Percentiles rank a stretch among this genome's conserved stretches.
These are phyloP conservation scores for Malus sieversii DNA, from an alignment of 306 rosid species.

Conservation along the genomic window DNA sequence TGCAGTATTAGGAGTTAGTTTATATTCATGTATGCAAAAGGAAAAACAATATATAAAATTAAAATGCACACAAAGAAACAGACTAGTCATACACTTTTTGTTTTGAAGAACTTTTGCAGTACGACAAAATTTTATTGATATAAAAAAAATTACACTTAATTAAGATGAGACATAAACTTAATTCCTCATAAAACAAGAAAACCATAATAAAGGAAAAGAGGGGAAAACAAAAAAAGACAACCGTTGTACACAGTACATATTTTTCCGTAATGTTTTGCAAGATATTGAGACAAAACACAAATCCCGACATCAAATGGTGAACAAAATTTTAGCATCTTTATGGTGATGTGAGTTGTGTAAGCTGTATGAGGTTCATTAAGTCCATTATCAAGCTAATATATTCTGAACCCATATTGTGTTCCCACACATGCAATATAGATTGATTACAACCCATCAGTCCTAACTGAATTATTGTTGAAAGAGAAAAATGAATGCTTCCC, in stretches of 20 bases:
- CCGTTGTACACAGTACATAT: background rate
- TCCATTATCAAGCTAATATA: constrained; percentile 23
- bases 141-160: too few species aligned
- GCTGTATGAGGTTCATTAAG: constrained; percentile 20
- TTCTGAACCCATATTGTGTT: constrained; percentile 40
- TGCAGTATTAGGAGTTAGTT: too few species aligned
- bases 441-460: constrained; percentile 37
- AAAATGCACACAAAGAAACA: background rate
- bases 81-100: too few species aligned
- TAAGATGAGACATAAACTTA: too few species aligned
- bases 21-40: too few species aligned
- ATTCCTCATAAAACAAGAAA: too few species aligned
- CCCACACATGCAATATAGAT: constrained; percentile 27
- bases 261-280: background rate
- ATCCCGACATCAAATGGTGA: constrained; percentile 3
- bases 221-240: background rate
- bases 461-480: constrained; percentile 42
- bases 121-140: too few species aligned
- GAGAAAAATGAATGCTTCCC: constrained; percentile 8
- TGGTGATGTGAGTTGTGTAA: constrained; percentile 19
- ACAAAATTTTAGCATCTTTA: background rate
- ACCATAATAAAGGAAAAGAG: background rate
- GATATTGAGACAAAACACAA: constrained; percentile 6
- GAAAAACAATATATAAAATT: too few species aligned
- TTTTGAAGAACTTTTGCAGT: too few species aligned